Evolutionary conservation across 2,329 filamentous ascomycete genomes (phyloP), one percentile per base, ranked within the genome.

Genomic region (Calonectria hawksworthii): DNA sequence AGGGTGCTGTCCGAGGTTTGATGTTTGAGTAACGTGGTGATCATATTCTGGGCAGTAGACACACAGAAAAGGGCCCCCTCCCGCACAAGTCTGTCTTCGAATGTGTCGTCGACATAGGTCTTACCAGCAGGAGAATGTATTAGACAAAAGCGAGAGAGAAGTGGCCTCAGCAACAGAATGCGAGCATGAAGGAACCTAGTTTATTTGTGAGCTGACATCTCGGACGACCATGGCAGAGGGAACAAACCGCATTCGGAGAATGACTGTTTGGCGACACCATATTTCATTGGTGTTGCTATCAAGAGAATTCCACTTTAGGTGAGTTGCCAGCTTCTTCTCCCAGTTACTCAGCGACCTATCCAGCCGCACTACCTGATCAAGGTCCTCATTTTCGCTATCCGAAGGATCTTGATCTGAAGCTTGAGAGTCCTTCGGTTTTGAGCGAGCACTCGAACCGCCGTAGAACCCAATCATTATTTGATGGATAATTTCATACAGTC

Each of bases 401-500:
- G 28, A 13, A 8, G 38, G 32, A 0, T 75, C 75, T 1, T 73
- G 70, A 1, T 77, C 70, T 1, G 54, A 10, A 41, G 34, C 4
- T 3, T 73, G 61, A 23, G 73, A 30, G 1, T 76, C 73, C 7
- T 73, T 77, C 10, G 71, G 59, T 9, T 59, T 76, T n/a, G 68
- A 16, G 65, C 14, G 77, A 44, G 14, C 73, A 66, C 68, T 30
- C 21, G 44, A 51, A 1, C 75, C 71, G 18, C 79, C 81, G 32
- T 85, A 85, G 3, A 85, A 79, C 0, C 78, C 80, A 6, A 80
- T 73, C 47, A 84, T 83, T 0, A 80, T 81, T 13, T 80, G 79
- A 13, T 85, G 82, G 8, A 83, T 85, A 18, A 86, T 84, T 41
- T 86, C 84, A n/a, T 86, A 86, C 0, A 86, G 75, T 41, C 83